Conservation (phyloP, 2,329 filamentous ascomycete species). For the Raffaelea arxii region DNA sequence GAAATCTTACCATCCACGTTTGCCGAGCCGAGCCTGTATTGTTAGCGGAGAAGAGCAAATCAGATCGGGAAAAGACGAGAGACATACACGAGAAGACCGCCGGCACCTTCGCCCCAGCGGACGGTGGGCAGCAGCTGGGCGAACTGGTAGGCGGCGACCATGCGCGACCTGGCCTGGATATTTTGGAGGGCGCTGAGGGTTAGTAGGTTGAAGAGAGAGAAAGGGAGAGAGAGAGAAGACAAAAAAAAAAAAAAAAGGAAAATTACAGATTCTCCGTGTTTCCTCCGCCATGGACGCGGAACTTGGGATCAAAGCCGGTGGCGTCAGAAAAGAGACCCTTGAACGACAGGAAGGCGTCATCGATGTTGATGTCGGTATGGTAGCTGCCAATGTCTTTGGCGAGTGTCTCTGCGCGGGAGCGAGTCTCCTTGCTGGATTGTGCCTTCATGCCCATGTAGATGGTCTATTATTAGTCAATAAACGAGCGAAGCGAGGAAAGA, state of each 20-base stretch:
- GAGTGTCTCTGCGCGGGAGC: constrained; percentile 54
- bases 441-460: constrained; percentile 63
- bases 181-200: constrained; percentile 45
- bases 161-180: constrained; percentile 46
- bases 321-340: constrained; percentile 48
- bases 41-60: not conserved
- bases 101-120: constrained; percentile 12
- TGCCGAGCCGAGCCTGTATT: constrained; percentile 12
- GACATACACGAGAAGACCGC: constrained; percentile 12
- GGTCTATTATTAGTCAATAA: constrained; percentile 29
- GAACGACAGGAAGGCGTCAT: constrained; percentile 52
- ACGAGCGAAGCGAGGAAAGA: not conserved
- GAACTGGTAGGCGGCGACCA: constrained; percentile 51
- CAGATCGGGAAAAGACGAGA: no score
- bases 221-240: no score
- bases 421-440: constrained; percentile 56
- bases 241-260: no score
- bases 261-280: constrained; percentile 44
- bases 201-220: not conserved
- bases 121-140: constrained; percentile 12
- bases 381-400: constrained; percentile 55
- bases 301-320: constrained; percentile 44
- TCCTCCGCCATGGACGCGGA: constrained; percentile 55
- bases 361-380: constrained; percentile 66
- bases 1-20: constrained; percentile 14